These are phyloP conservation scores for Niveomyces coronatus DNA, from an alignment of 2,329 filamentous ascomycete species.

Conservation along the genomic window DNA sequence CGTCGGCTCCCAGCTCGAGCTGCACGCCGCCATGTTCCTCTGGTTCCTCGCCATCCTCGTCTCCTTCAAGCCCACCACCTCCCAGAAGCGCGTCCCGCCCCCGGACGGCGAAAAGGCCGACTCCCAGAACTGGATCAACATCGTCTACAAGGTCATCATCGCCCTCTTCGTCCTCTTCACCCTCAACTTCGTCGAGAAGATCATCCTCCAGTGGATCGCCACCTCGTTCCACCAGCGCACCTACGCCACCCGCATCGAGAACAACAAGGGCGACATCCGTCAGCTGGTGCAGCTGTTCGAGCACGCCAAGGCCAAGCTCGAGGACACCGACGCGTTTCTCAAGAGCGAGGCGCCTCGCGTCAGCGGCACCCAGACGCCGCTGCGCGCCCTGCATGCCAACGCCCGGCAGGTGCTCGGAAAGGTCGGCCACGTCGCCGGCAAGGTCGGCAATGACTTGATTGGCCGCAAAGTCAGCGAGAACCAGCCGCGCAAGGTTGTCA, in stretches of 20 bases:
- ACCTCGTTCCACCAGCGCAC: conserved; percentile 87
- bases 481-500: conserved; percentile 75
- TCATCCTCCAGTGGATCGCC: conserved; percentile 89
- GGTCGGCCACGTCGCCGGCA: conserved; percentile 76
- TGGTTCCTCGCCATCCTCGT: conserved; percentile 84
- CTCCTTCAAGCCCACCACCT: conserved; percentile 77
- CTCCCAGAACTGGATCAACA: conserved; percentile 57
- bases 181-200: conserved; percentile 83
- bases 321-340: conserved; percentile 41
- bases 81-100: conserved; percentile 35
- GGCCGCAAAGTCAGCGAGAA: conserved; percentile 61
- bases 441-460: conserved; percentile 85
- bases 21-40: conserved; percentile 78
- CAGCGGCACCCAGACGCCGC: conserved; percentile 63
- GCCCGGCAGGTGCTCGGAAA: conserved; percentile 67
- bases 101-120: conserved; percentile 28
- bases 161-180: conserved; percentile 69
- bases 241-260: conserved; percentile 80
- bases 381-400: conserved; percentile 61
- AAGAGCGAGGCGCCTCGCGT: conserved; percentile 27
- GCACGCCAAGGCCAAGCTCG: conserved; percentile 67
- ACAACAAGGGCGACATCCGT: conserved; percentile 82
- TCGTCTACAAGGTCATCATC: conserved; percentile 78
- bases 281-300: conserved; percentile 48
- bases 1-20: conserved; percentile 72